Percentiles rank a stretch among this genome's conserved stretches.
Evolutionary conservation across 257 asterid genomes (phyloP).

Genomic region (Jasminum sambac): DNA sequence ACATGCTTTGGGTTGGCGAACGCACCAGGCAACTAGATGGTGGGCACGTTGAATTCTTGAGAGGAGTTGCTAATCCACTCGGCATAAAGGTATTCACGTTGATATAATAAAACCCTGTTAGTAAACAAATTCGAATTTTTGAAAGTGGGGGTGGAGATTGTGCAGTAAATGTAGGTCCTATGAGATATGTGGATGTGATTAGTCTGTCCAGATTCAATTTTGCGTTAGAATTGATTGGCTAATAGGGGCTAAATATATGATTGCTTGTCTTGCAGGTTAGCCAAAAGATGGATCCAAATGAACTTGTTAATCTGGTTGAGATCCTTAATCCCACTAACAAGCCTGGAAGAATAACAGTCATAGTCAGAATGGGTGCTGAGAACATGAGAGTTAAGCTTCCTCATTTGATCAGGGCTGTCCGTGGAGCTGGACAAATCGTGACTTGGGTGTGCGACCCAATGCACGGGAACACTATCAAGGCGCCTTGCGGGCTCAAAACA

Average conservation of each 20-base stretch:
- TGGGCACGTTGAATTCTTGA: slow-evolving; percentile 72
- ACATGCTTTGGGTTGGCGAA: slow-evolving; percentile 89
- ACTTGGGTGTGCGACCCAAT: slow-evolving; percentile 93
- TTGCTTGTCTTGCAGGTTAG: slow-evolving; percentile 57
- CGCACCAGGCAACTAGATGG: slow-evolving; percentile 84
- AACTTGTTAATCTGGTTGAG: slow-evolving; percentile 68
- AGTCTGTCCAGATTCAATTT: no score
- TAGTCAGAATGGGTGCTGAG: slow-evolving; percentile 90
- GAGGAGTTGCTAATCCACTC: slow-evolving; percentile 81
- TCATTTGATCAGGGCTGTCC: slow-evolving; percentile 78
- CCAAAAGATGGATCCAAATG: slow-evolving; percentile 88
- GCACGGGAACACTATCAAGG: slow-evolving; percentile 90
- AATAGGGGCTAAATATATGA: neutral
- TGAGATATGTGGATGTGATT: no score
- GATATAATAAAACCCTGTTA: no score
- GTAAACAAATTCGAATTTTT: no score
- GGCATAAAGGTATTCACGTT: slow-evolving; percentile 67
- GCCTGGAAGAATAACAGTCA: slow-evolving; percentile 78
- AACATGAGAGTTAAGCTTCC: slow-evolving; percentile 87
- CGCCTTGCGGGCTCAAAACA: slow-evolving; percentile 87
- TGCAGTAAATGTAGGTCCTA: no score
- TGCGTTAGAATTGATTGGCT: neutral
- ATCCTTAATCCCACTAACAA: slow-evolving; percentile 67
- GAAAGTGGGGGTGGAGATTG: no score
- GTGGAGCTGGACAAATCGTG: slow-evolving; percentile 74